Conservation (phyloP, 345 rosid species). For the Mangifera indica region DNA sequence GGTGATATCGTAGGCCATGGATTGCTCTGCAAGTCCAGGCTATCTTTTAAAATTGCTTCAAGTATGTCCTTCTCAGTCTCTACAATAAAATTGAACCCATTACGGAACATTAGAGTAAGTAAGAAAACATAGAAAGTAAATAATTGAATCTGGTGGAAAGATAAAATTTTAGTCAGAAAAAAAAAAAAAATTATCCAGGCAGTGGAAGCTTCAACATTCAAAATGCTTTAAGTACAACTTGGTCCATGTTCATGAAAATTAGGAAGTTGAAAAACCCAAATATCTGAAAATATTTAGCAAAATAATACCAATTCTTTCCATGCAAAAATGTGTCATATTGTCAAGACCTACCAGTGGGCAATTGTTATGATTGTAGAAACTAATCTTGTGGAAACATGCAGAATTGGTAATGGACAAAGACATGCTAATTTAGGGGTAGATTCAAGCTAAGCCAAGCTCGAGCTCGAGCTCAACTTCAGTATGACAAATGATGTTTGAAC, state of each 20-base stretch:
- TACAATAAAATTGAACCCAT: constrained; percentile 27
- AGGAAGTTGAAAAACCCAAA: background rate
- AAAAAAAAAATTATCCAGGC: background rate
- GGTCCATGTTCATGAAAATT: background rate
- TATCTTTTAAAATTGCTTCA: constrained; percentile 44
- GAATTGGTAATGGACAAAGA: no score
- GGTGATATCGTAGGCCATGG: constrained; percentile 84
- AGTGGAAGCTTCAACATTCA: background rate
- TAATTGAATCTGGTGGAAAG: background rate
- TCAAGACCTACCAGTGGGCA: background rate
- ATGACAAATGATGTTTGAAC: no score
- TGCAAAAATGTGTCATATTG: background rate
- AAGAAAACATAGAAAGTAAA: background rate
- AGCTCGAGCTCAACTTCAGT: no score
- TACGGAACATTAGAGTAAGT: constrained; percentile 1
- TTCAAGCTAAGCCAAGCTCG: no score
- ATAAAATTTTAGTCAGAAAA: background rate
- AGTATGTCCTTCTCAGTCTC: constrained; percentile 75
- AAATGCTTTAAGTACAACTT: background rate
- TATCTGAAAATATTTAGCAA: background rate
- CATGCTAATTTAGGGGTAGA: no score
- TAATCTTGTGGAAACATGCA: no score
- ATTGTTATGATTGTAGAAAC: background rate
- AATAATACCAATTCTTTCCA: background rate
- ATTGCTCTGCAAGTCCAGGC: constrained; percentile 56